Percentiles rank a stretch among this genome's conserved stretches.
These are phyloP conservation scores for Cenchrus purpureus DNA, from an alignment of 176 grass and related monocot species.

Conservation along the genomic window DNA sequence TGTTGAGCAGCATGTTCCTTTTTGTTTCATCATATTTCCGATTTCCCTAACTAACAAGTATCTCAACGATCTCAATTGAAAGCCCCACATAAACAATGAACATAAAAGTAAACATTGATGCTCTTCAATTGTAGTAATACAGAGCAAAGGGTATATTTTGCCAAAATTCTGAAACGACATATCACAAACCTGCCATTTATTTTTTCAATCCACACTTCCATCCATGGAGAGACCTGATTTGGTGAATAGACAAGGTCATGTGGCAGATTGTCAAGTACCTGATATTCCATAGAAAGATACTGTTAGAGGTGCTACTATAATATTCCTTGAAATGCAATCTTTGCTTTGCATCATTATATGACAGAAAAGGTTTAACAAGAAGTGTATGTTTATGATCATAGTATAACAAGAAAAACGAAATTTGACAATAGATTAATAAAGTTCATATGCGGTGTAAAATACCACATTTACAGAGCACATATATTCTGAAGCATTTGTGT, in stretches of 20 bases:
- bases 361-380: background rate
- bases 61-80: slow-evolving; percentile 12
- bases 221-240: slow-evolving; percentile 90
- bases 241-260: slow-evolving; percentile 95
- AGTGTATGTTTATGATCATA: slow-evolving; percentile 10
- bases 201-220: slow-evolving; percentile 98
- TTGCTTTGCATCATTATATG: slow-evolving; percentile 26
- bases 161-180: slow-evolving; percentile 21
- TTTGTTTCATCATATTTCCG: slow-evolving; percentile 31
- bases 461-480: background rate
- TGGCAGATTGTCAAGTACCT: slow-evolving; percentile 99
- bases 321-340: slow-evolving; percentile 19
- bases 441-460: background rate
- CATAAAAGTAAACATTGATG: slow-evolving; percentile 18
- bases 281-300: slow-evolving; percentile 47
- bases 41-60: background rate
- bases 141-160: slow-evolving; percentile 10
- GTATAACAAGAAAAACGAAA: background rate
- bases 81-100: slow-evolving; percentile 26
- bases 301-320: background rate
- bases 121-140: slow-evolving; percentile 8
- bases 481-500: background rate
- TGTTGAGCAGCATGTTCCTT: background rate
- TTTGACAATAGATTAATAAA: background rate
- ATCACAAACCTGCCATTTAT: slow-evolving; percentile 63